Evolutionary conservation across 768 basidiomycete genomes (phyloP).

Genomic region (Brasilioporus rufonigricans): DNA sequence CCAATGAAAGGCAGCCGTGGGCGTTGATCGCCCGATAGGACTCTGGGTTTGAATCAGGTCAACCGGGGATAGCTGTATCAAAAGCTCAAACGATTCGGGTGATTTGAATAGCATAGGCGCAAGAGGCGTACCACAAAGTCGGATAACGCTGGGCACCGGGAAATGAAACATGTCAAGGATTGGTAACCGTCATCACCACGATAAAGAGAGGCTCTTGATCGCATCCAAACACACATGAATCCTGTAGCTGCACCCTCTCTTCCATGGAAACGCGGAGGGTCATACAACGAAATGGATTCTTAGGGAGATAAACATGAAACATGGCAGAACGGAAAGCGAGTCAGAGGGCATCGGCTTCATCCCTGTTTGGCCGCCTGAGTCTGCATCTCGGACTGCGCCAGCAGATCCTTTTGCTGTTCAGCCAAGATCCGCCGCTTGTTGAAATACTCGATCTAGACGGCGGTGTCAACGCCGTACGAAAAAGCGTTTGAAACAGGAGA

Average conservation of each 20-base stretch:
- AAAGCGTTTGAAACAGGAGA: not conserved
- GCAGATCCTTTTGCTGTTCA: conserved; percentile 72
- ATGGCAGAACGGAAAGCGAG: not conserved
- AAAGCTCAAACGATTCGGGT: not conserved
- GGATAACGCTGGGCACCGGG: not conserved
- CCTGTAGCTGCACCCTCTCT: not conserved
- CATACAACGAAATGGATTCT: not conserved
- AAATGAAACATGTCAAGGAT: not conserved
- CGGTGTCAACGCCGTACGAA: not conserved
- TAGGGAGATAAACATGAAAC: not conserved
- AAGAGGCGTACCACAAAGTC: not conserved
- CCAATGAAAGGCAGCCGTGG: not conserved
- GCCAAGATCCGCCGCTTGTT: conserved; percentile 85
- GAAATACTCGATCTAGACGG: conserved; percentile 83
- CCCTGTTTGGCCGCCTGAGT: conserved; percentile 30
- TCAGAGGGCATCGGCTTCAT: conserved; percentile 1
- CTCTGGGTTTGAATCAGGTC: not conserved
- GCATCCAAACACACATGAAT: not conserved
- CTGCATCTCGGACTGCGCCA: conserved; percentile 46
- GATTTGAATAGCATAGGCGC: not conserved
- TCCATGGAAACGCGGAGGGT: conserved; percentile 1
- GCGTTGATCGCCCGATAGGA: not conserved
- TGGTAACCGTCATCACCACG: not conserved
- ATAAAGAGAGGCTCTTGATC: conserved; percentile 1
- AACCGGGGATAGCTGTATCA: not conserved